These are phyloP conservation scores for Penicillium coffeae DNA, from an alignment of 495 filamentous ascomycete species.

Conservation along the genomic window DNA sequence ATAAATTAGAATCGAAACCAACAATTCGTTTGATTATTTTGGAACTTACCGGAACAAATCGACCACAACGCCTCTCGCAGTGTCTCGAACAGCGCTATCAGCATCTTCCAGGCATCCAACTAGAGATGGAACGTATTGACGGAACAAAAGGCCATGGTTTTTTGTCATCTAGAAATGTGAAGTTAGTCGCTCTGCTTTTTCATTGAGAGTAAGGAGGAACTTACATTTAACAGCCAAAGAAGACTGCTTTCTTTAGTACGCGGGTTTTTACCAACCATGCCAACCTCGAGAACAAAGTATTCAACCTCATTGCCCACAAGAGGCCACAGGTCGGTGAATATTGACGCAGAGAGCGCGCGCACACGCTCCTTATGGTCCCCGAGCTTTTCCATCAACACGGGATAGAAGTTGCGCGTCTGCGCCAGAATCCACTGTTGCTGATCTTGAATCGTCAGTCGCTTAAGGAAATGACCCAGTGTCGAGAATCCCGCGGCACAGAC, in stretches of 20 bases:
- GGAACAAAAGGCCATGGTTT: conserved; percentile 71
- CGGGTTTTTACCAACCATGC: conserved; percentile 73
- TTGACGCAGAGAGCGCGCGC: conserved; percentile 63
- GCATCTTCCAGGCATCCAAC: conserved; percentile 87
- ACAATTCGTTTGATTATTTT: conserved; percentile 1
- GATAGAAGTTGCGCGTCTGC: conserved; percentile 60
- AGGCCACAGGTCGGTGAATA: conserved; percentile 67
- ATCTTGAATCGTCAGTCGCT: conserved; percentile 78
- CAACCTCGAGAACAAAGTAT: conserved; percentile 69
- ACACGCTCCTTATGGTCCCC: conserved; percentile 85
- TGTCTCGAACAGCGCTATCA: conserved; percentile 78
- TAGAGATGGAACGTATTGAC: conserved; percentile 72
- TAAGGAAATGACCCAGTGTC: conserved; percentile 77
- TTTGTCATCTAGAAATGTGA: conserved; percentile 62
- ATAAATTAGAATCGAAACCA: background rate
- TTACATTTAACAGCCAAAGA: conserved; percentile 69
- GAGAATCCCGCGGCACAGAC: conserved; percentile 76
- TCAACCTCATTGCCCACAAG: conserved; percentile 69
- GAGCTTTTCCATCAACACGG: conserved; percentile 76
- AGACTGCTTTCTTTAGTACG: conserved; percentile 78
- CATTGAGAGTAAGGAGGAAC: conserved; percentile 26
- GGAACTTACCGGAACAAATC: conserved; percentile 72
- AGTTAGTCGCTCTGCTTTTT: background rate
- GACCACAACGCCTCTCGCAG: conserved; percentile 74
- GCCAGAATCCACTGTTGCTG: conserved; percentile 62